phyloP scores from a whole-genome alignment of 495 filamentous ascomycete genomes.

The Penicillium roqueforti region DNA sequence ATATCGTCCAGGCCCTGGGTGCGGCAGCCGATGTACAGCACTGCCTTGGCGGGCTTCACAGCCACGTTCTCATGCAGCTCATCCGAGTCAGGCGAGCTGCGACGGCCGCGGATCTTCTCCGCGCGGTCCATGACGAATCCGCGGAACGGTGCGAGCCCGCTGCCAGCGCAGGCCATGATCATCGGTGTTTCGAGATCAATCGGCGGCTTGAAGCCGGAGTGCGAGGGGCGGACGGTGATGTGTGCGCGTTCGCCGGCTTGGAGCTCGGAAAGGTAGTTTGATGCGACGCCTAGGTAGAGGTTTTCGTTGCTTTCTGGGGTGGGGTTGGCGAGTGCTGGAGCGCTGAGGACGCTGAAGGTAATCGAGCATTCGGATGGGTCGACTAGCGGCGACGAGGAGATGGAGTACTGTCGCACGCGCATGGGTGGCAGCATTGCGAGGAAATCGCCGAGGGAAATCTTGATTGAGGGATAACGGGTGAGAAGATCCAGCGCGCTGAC shows the following conservation, averaged over 20 bases:
- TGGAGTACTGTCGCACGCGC: constrained; percentile 72
- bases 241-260: constrained; percentile 56
- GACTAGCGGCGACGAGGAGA: constrained; percentile 68
- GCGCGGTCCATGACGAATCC: constrained; percentile 68
- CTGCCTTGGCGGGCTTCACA: constrained; percentile 48
- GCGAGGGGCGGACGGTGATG: constrained; percentile 53
- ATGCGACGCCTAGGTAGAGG: constrained; percentile 53
- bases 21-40: constrained; percentile 64
- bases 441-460: constrained; percentile 57
- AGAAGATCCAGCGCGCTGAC: constrained; percentile 63
- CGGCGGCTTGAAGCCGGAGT: constrained; percentile 65
- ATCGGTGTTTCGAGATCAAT: constrained; percentile 57
- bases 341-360: constrained; percentile 62
- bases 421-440: constrained; percentile 69
- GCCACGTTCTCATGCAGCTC: constrained; percentile 10
- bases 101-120: constrained; percentile 48
- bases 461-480: constrained; percentile 51
- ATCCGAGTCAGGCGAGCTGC: constrained; percentile 14
- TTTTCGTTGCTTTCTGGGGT: constrained; percentile 24
- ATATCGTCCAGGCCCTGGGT: constrained; percentile 54
- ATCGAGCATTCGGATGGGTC: constrained; percentile 56
- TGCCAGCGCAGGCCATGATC: constrained; percentile 58
- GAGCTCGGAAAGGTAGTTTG: constrained; percentile 55
- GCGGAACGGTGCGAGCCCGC: constrained; percentile 63
- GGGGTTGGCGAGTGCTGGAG: constrained; percentile 44